Evolutionary conservation across 176 grass and related monocot species (phyloP).

Genomic region (Melocanna baccifera): DNA sequence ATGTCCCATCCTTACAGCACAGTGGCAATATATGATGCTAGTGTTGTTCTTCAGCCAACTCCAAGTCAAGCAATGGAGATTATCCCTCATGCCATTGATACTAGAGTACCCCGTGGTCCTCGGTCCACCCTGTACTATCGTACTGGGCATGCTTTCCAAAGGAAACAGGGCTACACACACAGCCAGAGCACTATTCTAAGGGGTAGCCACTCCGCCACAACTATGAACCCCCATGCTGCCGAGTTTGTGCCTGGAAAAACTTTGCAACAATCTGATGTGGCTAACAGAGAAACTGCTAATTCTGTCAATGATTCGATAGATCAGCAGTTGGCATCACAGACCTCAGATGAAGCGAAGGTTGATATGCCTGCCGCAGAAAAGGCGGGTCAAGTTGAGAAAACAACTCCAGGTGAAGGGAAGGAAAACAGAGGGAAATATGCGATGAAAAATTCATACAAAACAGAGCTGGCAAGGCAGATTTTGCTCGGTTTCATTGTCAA

Average conservation of each 20-base stretch:
- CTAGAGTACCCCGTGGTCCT: conserved; percentile 76
- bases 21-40: conserved; percentile 65
- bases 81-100: conserved; percentile 60
- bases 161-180: conserved; percentile 68
- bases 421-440: conserved; percentile 52
- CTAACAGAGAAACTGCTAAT: conserved; percentile 38
- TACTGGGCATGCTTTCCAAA: conserved; percentile 62
- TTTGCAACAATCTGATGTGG: conserved; percentile 52
- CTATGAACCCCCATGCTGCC: conserved; percentile 96
- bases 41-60: conserved; percentile 49
- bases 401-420: conserved; percentile 39
- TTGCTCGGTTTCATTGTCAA: conserved; percentile 89
- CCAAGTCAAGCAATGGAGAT: conserved; percentile 62
- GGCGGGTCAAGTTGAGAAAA: conserved; percentile 40
- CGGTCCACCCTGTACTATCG: conserved; percentile 72
- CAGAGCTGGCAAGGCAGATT: conserved; percentile 94
- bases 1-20: conserved; percentile 71
- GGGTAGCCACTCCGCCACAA: conserved; percentile 28
- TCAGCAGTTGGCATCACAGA: background rate
- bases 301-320: conserved; percentile 15
- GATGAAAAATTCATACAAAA: conserved; percentile 48
- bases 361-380: conserved; percentile 33
- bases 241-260: conserved; percentile 83
- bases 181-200: conserved; percentile 58
- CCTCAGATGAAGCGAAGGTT: conserved; percentile 16